Evolutionary conservation across 78 protist species (phyloP), one percentile per base, ranked within the genome.

Genomic region (Cavenderia fasciculata): DNA sequence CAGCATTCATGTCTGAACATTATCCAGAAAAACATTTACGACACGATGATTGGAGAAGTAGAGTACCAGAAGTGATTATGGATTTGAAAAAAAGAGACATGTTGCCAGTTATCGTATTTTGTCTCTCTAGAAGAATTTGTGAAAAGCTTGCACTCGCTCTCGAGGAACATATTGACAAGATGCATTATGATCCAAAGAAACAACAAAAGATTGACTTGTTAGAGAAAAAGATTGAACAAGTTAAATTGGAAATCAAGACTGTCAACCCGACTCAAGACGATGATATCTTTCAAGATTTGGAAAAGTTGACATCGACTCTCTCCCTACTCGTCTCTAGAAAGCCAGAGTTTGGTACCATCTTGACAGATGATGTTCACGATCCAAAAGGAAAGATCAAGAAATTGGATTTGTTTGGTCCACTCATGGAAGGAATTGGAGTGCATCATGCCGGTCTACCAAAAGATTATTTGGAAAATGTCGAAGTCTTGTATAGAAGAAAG

Each of bases 371-470:
- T 61, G 61, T 85, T 0, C 69, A 85, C 19, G 84, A 74, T 36
- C 40, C 29, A 19, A 74, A 74, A 43, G 69, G 23, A 10, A 57
- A 25, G 12, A 40, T 41, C n/a, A 84, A 10, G 33, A 36, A 4
- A 34, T 68, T 5, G 27, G 46, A 52, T 16, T 19, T 21, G 2
- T 27, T 59, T 5, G 27, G 25, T n/a, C 65, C 41, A 2, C 63
- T 85, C 5, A n/a, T 56, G 31, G 34, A 74, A 18, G 92, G 92
- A 38, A 57, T 85, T 33, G 92, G 59, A 2, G 70, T 74, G 0
- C 92, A 85, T 49, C 92, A 85, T 49, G 18, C 61, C n/a, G 92
- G 92, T 38, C 33, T 27, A 29, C 72, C 54, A 40, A 85, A 85
- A 74, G 23, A 46, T 2, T 85, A 85, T 38, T 21, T 49, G 0